Conservation (phyloP, 2,329 filamentous ascomycete genomes). For the Exophiala lecanii-corni region DNA sequence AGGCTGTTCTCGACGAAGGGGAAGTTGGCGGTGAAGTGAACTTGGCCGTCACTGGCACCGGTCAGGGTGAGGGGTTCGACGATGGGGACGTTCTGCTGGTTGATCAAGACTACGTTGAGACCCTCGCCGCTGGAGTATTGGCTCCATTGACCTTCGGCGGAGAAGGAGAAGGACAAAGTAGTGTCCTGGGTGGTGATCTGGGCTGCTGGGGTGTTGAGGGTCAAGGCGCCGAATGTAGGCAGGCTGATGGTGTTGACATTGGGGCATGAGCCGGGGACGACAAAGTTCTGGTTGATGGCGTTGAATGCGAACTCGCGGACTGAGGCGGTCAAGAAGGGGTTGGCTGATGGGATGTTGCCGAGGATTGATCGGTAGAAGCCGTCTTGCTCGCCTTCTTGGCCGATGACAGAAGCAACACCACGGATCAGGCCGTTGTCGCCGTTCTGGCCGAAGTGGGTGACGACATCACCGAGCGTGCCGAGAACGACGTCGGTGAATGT, state of each 20-base stretch:
- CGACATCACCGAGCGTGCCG: conserved; percentile 62
- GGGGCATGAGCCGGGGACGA: conserved; percentile 55
- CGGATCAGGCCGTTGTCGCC: conserved; percentile 54
- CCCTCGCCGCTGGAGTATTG: conserved; percentile 23
- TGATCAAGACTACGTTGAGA: conserved; percentile 36
- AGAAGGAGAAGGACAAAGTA: conserved; percentile 48
- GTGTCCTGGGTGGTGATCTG: conserved; percentile 30
- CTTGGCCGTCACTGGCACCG: conserved; percentile 19
- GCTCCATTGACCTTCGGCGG: conserved; percentile 26
- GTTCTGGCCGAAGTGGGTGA: conserved; percentile 53
- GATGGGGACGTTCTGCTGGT: conserved; percentile 37
- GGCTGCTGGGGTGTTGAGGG: conserved; percentile 30
- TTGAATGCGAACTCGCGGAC: conserved; percentile 61
- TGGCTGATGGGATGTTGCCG: conserved; percentile 54
- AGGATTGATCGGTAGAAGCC: conserved; percentile 62
- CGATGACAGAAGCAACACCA: conserved; percentile 58
- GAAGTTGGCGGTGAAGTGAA: conserved; percentile 31
- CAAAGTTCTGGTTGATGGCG: conserved; percentile 56
- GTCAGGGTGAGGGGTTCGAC: conserved; percentile 30
- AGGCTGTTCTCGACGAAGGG: conserved; percentile 33
- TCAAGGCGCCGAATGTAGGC: conserved; percentile 37
- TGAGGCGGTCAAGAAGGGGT: conserved; percentile 63
- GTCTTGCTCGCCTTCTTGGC: conserved; percentile 70
- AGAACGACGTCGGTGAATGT: conserved; percentile 67
- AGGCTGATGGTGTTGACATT: conserved; percentile 49